phyloP scores from a whole-genome alignment of 805 yeast genomes.

The Metschnikowia sp. region DNA sequence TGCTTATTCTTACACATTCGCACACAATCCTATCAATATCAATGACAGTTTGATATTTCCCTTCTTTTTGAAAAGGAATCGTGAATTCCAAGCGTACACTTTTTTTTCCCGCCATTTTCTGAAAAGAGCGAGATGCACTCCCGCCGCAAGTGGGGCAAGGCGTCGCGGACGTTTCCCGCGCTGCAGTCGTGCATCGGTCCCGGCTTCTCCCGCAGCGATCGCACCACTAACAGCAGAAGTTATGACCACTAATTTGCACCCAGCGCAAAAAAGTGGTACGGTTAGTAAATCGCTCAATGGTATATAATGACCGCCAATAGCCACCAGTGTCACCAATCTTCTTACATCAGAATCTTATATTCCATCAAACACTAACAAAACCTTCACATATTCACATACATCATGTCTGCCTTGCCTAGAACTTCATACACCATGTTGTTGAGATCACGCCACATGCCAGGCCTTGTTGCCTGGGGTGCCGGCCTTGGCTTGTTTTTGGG shows the following conservation, averaged over 20 bases:
- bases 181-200: neutral
- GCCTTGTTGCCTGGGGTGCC: constrained; percentile 29
- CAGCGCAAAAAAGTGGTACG: neutral
- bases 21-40: too few species aligned
- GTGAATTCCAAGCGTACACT: too few species aligned
- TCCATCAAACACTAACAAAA: neutral
- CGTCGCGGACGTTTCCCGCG: too few species aligned
- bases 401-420: constrained; percentile 16
- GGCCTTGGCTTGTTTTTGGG: constrained; percentile 29
- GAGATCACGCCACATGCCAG: constrained; percentile 29
- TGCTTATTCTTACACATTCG: too few species aligned
- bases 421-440: constrained; percentile 24
- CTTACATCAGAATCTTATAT: neutral
- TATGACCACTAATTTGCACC: constrained; percentile 1
- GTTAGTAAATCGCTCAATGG: neutral
- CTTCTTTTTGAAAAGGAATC: too few species aligned
- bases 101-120: too few species aligned
- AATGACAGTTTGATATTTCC: too few species aligned
- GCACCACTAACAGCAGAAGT: neutral
- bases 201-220: constrained; percentile 3
- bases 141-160: too few species aligned
- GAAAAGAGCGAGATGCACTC: too few species aligned
- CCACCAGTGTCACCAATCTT: too few species aligned
- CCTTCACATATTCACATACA: neutral
- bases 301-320: too few species aligned